Conservation (phyloP, 106 monocot genomes). For the Apostasia ramifera region DNA sequence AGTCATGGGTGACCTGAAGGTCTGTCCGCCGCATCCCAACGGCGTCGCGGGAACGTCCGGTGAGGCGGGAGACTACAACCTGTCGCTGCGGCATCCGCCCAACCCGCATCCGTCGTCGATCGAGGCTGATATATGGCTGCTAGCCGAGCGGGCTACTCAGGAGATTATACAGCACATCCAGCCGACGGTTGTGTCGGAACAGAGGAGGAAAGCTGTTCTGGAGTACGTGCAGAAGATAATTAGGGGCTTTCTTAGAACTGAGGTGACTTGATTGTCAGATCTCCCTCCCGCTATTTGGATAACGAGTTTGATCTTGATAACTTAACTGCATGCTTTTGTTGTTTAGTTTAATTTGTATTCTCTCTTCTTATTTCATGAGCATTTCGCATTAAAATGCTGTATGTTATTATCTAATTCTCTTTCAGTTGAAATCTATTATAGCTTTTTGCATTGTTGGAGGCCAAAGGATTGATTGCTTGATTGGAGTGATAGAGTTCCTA, state of each 20-base stretch:
- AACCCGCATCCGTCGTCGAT: constrained; percentile 24
- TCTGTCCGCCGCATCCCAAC: too few relatives aligned
- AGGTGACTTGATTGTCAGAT: constrained; percentile 19
- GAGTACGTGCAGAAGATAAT: constrained; percentile 51
- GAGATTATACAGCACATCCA: constrained; percentile 37
- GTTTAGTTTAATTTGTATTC: too few relatives aligned
- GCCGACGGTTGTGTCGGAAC: constrained; percentile 42
- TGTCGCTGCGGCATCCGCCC: background rate
- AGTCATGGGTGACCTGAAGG: constrained; percentile 33
- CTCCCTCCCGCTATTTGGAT: too few relatives aligned
- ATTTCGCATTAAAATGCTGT: too few relatives aligned
- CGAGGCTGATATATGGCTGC: constrained; percentile 15
- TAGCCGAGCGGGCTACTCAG: constrained; percentile 27
- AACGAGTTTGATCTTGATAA: too few relatives aligned
- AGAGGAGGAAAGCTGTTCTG: constrained; percentile 39
- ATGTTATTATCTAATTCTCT: too few relatives aligned
- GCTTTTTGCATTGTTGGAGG: too few relatives aligned
- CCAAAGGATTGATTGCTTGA: too few relatives aligned
- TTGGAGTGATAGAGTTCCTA: too few relatives aligned
- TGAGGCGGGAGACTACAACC: background rate
- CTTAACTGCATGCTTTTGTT: too few relatives aligned
- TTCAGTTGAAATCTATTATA: too few relatives aligned
- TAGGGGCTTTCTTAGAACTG: constrained; percentile 15
- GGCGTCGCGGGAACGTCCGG: background rate
- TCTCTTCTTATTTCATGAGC: too few relatives aligned